A percentile compares a stretch with the other conserved stretches of the same genome.
Conservation (phyloP, 768 basidiomycete species). For the Serendipita sp. region DNA sequence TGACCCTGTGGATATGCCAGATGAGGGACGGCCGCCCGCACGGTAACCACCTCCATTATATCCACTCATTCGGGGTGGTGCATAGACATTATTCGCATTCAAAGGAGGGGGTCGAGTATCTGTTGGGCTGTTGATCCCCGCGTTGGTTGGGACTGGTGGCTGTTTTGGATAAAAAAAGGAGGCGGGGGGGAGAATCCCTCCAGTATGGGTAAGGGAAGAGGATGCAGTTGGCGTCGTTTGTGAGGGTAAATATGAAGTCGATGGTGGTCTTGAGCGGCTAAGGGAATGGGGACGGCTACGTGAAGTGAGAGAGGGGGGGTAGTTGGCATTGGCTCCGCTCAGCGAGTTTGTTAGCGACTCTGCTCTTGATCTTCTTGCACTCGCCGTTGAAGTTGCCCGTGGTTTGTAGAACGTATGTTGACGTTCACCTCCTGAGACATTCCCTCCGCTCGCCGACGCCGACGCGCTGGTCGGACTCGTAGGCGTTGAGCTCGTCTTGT, state of each 20-base stretch:
- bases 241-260: not conserved
- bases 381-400: not conserved
- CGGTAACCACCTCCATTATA: not conserved
- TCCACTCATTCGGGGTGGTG: slow-evolving; percentile 1
- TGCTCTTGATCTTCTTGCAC: slow-evolving; percentile 1
- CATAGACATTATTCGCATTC: not conserved
- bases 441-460: not conserved
- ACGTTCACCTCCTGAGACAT: not conserved
- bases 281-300: not conserved
- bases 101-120: slow-evolving; percentile 16
- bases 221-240: not conserved
- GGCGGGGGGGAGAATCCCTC: slow-evolving; percentile 33
- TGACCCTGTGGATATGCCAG: not conserved
- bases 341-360: slow-evolving; percentile 5
- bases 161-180: slow-evolving; percentile 63
- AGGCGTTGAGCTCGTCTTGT: not conserved
- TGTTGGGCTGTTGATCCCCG: slow-evolving; percentile 27
- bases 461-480: not conserved
- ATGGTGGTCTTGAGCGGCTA: not conserved
- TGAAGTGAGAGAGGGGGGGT: not conserved
- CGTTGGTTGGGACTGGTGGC: slow-evolving; percentile 21
- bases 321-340: not conserved
- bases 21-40: slow-evolving; percentile 1
- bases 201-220: slow-evolving; percentile 9
- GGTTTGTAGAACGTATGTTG: slow-evolving; percentile 6